Evolutionary conservation across 78 protist genomes (phyloP), one percentile per base, ranked within the genome.

Genomic region (Monocercomonoides exilis): DNA sequence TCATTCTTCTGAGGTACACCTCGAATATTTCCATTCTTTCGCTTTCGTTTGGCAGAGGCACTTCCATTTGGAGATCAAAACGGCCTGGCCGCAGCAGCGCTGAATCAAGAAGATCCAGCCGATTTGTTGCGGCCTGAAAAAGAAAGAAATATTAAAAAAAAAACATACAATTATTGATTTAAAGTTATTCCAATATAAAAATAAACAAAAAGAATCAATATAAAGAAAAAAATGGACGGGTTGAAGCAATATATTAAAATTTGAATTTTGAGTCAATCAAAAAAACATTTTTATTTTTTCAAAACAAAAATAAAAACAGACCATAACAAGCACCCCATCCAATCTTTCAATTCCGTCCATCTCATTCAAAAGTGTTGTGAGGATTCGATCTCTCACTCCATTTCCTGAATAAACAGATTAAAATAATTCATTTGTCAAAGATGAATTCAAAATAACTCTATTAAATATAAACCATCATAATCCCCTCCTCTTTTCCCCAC

Each of bases 331-430:
- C 43, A 87, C 90, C 44, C 80, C 77, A 2, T 46, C 46, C 1
- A 34, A n/a, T 35, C 45, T 87, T 29, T 92, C 95, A 38, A 93
- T 79, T 44, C 95, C 95, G 84, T 93, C 95, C 95, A 93, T 93
- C 87, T 93, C 95, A 79, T 92, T 92, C 5, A 93, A 41, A 44
- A 93, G 86, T 80, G 94, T 90, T 4, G 92, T 64, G 0, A 93
- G 77, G 21, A 93, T 91, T 33, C 95, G 87, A 33, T 89, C 87
- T 3, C 3, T 1, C 44, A 87, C 87, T 0, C 35, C 87, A 0
- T 1, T 84, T 1, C 6, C 79, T n/a, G n/a, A n/a, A n/a, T n/a
- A n/a, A n/a, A n/a, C n/a, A n/a, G n/a, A n/a, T n/a, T n/a, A n/a
- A n/a, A n/a, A n/a, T n/a, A n/a, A n/a, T n/a, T n/a, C n/a, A n/a